A percentile compares a stretch with the other conserved stretches of the same genome.
Evolutionary conservation across 2,329 filamentous ascomycete genomes (phyloP).

Genomic region (Hortaea sp.): DNA sequence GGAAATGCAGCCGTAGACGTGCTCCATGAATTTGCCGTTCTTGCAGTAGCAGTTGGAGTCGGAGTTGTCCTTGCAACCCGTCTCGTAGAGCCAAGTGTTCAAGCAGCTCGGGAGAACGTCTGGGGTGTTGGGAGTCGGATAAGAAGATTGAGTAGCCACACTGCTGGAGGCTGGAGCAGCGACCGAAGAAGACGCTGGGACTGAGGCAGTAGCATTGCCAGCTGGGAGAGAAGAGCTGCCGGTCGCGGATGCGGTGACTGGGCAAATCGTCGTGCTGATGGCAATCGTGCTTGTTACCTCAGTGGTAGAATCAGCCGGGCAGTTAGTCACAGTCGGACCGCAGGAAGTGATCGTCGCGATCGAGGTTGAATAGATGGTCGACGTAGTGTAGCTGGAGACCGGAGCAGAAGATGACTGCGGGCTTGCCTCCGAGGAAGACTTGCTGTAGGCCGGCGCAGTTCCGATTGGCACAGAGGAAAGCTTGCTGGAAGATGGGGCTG

Average conservation of each 20-base stretch:
- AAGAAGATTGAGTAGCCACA: background rate
- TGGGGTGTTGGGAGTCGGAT: slow-evolving; percentile 42
- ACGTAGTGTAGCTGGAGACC: slow-evolving; percentile 9
- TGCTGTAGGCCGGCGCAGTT: slow-evolving; percentile 1
- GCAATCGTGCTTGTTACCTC: slow-evolving; percentile 29
- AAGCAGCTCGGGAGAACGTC: slow-evolving; percentile 74
- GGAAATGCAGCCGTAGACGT: slow-evolving; percentile 72
- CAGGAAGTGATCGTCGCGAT: slow-evolving; percentile 15
- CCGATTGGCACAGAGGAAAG: background rate
- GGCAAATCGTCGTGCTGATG: slow-evolving; percentile 32
- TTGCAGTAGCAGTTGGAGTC: slow-evolving; percentile 83
- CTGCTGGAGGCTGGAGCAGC: slow-evolving; percentile 1
- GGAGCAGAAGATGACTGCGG: background rate
- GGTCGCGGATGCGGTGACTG: slow-evolving; percentile 20
- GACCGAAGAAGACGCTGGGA: background rate
- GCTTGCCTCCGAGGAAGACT: background rate
- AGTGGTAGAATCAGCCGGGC: slow-evolving; percentile 13
- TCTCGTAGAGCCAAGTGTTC: slow-evolving; percentile 74
- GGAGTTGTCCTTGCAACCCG: slow-evolving; percentile 73
- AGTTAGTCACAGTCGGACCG: slow-evolving; percentile 13
- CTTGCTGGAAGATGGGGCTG: background rate
- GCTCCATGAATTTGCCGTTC: slow-evolving; percentile 61
- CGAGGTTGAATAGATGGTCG: slow-evolving; percentile 14
- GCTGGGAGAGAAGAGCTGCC: background rate
- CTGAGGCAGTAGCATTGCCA: background rate